A percentile compares a stretch with the other conserved stretches of the same genome.
Evolutionary conservation across 164 flowering plant genomes (phyloP).

Genomic region (Hamamelis virginiana): DNA sequence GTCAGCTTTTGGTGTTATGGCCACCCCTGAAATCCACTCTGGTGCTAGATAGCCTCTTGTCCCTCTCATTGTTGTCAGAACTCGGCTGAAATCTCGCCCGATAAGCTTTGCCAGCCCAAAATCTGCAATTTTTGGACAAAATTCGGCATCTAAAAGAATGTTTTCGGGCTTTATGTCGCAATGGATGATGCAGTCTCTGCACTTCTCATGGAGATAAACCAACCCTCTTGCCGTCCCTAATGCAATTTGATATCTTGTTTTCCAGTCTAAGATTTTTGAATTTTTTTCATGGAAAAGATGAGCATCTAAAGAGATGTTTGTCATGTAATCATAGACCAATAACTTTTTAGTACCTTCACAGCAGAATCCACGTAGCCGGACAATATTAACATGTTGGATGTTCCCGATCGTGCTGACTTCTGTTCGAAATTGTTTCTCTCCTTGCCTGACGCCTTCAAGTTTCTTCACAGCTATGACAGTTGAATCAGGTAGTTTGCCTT

Average conservation of each 20-base stretch:
- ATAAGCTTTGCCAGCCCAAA: conserved; percentile 63
- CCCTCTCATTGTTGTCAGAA: conserved; percentile 60
- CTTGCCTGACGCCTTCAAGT: conserved; percentile 50
- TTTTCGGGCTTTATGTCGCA: conserved; percentile 68
- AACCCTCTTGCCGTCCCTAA: conserved; percentile 50
- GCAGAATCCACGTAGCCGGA: conserved; percentile 59
- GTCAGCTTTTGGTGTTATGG: conserved; percentile 56
- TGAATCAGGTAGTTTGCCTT: conserved; percentile 42
- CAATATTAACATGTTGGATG: conserved; percentile 58
- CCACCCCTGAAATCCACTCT: conserved; percentile 56
- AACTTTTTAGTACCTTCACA: conserved; percentile 39
- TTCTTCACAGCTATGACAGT: conserved; percentile 46
- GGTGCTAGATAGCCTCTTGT: conserved; percentile 61
- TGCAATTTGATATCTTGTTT: conserved; percentile 44
- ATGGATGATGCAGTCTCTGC: conserved; percentile 56
- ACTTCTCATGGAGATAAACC: conserved; percentile 54
- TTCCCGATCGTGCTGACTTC: conserved; percentile 78
- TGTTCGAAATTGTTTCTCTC: conserved; percentile 55
- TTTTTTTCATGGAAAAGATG: conserved; percentile 27
- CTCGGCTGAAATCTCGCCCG: conserved; percentile 50
- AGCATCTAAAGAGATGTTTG: conserved; percentile 42
- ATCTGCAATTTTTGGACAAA: conserved; percentile 51
- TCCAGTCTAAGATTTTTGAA: conserved; percentile 32
- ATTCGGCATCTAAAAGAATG: conserved; percentile 45
- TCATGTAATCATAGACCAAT: conserved; percentile 63